A percentile compares a stretch with the other conserved stretches of the same genome.
These are phyloP conservation scores for Dendrobium catenatum DNA, from an alignment of 106 monocot genomes.

Conservation along the genomic window DNA sequence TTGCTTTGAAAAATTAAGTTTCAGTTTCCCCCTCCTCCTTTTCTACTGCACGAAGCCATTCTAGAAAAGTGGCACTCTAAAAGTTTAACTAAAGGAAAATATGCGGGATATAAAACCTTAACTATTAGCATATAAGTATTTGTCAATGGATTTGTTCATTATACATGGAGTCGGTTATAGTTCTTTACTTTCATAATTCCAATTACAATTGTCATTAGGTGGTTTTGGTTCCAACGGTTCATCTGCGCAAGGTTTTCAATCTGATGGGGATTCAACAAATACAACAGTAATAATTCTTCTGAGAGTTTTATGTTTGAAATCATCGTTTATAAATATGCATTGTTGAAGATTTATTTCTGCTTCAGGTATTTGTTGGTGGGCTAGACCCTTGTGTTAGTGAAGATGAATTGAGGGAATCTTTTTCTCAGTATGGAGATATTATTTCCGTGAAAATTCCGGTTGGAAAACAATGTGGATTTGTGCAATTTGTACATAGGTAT, in stretches of 20 bases:
- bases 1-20: too few relatives aligned
- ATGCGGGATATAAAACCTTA: too few relatives aligned
- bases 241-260: conserved; percentile 24
- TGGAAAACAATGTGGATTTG: conserved; percentile 92
- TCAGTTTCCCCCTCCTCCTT: too few relatives aligned
- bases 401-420: conserved; percentile 56
- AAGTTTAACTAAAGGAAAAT: too few relatives aligned
- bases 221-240: conserved; percentile 38
- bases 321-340: background rate
- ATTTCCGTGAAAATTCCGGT: conserved; percentile 76
- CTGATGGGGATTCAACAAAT: conserved; percentile 57
- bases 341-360: background rate
- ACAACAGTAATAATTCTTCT: conserved; percentile 43
- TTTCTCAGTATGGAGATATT: conserved; percentile 79
- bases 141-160: background rate
- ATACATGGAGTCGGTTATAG: background rate
- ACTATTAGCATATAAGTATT: too few relatives aligned
- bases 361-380: conserved; percentile 71
- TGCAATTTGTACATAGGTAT: conserved; percentile 68
- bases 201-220: conserved; percentile 16
- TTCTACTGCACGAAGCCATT: too few relatives aligned
- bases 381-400: conserved; percentile 76
- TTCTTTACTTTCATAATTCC: background rate
- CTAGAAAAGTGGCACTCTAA: too few relatives aligned
- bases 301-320: background rate